Evolutionary conservation across 768 basidiomycete species (phyloP), one percentile per base, ranked within the genome.

Genomic region (Tubosaeta sp.): DNA sequence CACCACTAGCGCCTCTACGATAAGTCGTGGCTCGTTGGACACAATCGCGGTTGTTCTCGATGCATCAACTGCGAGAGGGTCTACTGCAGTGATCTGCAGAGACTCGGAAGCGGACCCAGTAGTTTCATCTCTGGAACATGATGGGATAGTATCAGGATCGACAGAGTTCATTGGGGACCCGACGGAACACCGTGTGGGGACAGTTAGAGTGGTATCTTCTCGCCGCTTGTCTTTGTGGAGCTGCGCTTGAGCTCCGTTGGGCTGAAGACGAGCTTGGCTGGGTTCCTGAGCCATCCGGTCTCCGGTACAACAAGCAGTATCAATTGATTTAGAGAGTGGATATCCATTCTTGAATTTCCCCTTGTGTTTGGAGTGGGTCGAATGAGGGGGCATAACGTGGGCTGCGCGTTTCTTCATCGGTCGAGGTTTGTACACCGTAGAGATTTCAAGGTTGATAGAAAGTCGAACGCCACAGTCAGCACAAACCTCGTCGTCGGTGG

Each of bases 1-100:
- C 18, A 90, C 82, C 2, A 93, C 83, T 27, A 92, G 74, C 2
- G 81, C 90, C 64, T 93, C 89, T 10, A 90, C 87, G 42, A 91
- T 90, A 4, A 85, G 71, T n/a, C 86, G 72, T 29, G 79, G 76
- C 44, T 76, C 74, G 16, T 58, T 46, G 18, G 41, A 29, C 14
- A 41, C 9, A 16, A 22, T 35, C 11, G 31, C 36, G 5, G 38
- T 44, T 34, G 18, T 21, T 32, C 7, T 39, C 45, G 6, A 55
- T 40, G 12, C 7, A 48, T 44, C 51, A 41, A 41, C 24, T 30
- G 31, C 41, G n/a, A 35, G 51, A 8, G 57, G 46, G 21, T 65
- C 64, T 29, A 70, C n/a, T 3, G n/a, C 58, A 22, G 57, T 53
- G 30, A 71, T 69, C 48, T 71, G 72, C 3, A 75, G 59, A 2